A percentile compares a stretch with the other conserved stretches of the same genome.
Conservation (phyloP, 2,329 filamentous ascomycete genomes). For the Alternaria brassicae region DNA sequence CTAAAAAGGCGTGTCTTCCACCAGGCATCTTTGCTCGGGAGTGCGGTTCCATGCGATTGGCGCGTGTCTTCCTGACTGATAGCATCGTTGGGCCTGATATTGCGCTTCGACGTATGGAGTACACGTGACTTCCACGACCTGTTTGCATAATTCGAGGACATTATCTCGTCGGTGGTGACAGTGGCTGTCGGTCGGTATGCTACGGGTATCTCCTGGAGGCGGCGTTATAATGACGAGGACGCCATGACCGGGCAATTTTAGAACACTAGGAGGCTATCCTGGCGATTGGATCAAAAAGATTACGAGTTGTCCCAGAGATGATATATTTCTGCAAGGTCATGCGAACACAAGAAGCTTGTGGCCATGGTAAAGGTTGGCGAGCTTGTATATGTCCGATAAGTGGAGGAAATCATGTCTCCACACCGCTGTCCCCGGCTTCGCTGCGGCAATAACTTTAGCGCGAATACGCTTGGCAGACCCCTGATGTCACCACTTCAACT, state of each 20-base stretch:
- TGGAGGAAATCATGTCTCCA: neutral
- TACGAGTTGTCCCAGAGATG: neutral
- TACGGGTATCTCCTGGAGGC: constrained; percentile 27
- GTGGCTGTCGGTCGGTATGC: constrained; percentile 26
- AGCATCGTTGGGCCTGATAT: constrained; percentile 2
- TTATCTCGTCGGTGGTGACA: constrained; percentile 26
- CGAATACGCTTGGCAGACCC: neutral
- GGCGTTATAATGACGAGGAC: constrained; percentile 24
- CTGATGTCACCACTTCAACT: neutral
- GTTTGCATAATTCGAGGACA: constrained; percentile 20
- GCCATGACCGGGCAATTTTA: constrained; percentile 10
- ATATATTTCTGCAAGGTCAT: neutral
- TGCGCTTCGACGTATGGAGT: constrained; percentile 2
- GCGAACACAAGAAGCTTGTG: neutral
- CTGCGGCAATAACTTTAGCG: neutral
- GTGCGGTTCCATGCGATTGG: constrained; percentile 19
- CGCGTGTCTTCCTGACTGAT: constrained; percentile 28
- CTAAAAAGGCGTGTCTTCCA: constrained; percentile 78
- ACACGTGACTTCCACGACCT: constrained; percentile 31
- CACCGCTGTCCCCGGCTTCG: neutral
- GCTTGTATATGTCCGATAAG: neutral
- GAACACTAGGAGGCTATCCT: neutral
- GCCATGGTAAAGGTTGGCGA: neutral
- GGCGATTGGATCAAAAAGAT: neutral
- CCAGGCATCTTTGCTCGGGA: constrained; percentile 58